Percentiles rank a stretch among this genome's conserved stretches.
Evolutionary conservation across 129 eudicot genomes (phyloP).

Genomic region (Flaveria trinervia): DNA sequence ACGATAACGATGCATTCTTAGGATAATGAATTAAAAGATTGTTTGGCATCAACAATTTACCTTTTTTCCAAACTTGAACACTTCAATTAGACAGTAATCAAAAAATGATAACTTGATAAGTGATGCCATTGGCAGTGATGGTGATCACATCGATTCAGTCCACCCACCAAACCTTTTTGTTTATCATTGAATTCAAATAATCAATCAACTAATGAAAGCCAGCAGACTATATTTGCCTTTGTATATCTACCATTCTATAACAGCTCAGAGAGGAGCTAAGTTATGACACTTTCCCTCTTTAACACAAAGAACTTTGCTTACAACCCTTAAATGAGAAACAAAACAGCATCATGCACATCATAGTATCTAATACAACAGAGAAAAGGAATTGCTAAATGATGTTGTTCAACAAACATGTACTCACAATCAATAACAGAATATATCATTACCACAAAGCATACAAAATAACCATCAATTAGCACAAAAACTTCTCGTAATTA

Average conservation of each 20-base stretch:
- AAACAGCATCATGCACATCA: background rate
- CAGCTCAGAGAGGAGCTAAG: background rate
- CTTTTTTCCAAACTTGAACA: background rate
- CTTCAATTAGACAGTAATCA: background rate
- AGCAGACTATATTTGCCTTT: background rate
- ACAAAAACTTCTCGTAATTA: background rate
- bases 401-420: background rate
- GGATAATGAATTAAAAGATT: background rate
- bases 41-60: background rate
- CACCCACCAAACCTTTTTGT: background rate
- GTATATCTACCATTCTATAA: background rate
- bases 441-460: background rate
- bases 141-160: too few relatives aligned
- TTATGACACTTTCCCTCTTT: background rate
- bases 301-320: background rate
- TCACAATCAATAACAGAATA: background rate
- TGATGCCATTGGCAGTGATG: too few relatives aligned
- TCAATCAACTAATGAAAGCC: background rate
- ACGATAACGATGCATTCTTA: too few relatives aligned
- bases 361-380: background rate
- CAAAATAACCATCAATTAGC: background rate
- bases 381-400: background rate
- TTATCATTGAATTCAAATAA: background rate
- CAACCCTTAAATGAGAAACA: background rate
- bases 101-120: too few relatives aligned